Percentiles rank a stretch among this genome's conserved stretches.
phyloP scores from a whole-genome alignment of 306 rosid genomes.

The Gynostemma pentaphyllum region DNA sequence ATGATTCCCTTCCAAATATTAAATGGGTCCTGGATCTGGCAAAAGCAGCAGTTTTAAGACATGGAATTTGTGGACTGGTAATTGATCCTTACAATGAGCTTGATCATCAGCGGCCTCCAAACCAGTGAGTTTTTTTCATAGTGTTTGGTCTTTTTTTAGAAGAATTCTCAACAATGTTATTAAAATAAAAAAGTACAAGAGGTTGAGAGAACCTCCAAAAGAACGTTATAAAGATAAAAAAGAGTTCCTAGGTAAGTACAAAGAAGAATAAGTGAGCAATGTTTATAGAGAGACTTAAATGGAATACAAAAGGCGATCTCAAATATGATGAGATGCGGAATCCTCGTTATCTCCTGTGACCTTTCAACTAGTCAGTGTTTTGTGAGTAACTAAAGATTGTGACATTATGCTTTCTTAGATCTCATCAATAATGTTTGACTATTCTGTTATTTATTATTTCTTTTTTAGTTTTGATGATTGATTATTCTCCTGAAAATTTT shows the following conservation, averaged over 20 bases:
- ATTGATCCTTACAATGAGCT: constrained; percentile 98
- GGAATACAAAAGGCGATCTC: too few species aligned
- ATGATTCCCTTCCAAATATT: constrained; percentile 75
- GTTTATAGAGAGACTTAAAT: too few species aligned
- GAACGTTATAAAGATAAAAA: too few species aligned
- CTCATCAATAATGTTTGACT: background rate
- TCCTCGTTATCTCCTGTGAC: background rate
- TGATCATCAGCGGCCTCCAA: constrained; percentile 82
- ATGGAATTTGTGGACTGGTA: constrained; percentile 90
- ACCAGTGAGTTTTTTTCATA: constrained; percentile 49
- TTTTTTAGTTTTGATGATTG: background rate
- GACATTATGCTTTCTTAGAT: constrained; percentile 2
- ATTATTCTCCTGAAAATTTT: background rate
- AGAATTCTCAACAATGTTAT: too few species aligned
- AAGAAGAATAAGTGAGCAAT: too few species aligned
- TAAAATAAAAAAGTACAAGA: too few species aligned
- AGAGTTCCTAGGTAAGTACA: too few species aligned
- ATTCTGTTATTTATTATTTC: background rate
- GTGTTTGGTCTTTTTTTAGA: background rate
- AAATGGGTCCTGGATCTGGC: constrained; percentile 92
- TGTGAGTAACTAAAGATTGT: background rate
- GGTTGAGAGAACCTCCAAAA: too few species aligned
- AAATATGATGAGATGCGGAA: background rate
- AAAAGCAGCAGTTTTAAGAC: constrained; percentile 74
- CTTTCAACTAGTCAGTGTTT: background rate